Base-by-base conservation (phyloP, 345 rosid species). In the Chamaenerion angustifolium region DNA sequence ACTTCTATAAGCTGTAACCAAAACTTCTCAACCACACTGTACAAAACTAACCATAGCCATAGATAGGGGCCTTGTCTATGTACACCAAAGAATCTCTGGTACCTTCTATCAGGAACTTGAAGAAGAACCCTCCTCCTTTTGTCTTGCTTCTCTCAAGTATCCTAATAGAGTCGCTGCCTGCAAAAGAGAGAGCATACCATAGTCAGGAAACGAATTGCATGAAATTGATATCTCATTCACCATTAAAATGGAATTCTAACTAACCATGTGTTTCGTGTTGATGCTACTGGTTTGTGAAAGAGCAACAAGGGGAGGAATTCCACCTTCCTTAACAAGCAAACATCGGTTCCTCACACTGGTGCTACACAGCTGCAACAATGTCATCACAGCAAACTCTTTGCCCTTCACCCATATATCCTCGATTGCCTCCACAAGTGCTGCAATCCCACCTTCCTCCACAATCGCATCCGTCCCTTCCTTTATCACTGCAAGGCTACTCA, bases 271-370 rank as follows among this genome's bases (percentile, higher is more conserved):
- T 70, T 82, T 88, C 12, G 97, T 87, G 46, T 77, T 76, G 48
- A 73, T 63, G 40, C 76, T 73, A 23, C 90, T 88, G 4, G 75
- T 79, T 72, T 92, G 99, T 1, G 96, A 92, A 21, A 85, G 82
- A 0, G 90, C 95, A 15, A 79, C 99, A 19, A 92, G 90, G 2
- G 96, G 99, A 62, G 99, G 96, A 64, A 92, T 92, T 16, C 90
- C 98, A 4, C 98, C 98, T 82, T 92, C 98, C 50, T 93, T 76
- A 5, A 87, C 96, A 48, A 92, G 87, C 76, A 92, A 67, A 4
- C 94, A 87, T 16, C 95, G 82, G 56, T 82, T 87, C 58, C 77
- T 77, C 15, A 82, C 79, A 64, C 69, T 82, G 56, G 73, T 95
- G 17, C 74, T 49, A 59, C 96, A 88, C 60, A 92, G 63, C 55